phyloP scores from a whole-genome alignment of 371 early-diverging fungal genomes.

The Nosema muscidifuracis region DNA sequence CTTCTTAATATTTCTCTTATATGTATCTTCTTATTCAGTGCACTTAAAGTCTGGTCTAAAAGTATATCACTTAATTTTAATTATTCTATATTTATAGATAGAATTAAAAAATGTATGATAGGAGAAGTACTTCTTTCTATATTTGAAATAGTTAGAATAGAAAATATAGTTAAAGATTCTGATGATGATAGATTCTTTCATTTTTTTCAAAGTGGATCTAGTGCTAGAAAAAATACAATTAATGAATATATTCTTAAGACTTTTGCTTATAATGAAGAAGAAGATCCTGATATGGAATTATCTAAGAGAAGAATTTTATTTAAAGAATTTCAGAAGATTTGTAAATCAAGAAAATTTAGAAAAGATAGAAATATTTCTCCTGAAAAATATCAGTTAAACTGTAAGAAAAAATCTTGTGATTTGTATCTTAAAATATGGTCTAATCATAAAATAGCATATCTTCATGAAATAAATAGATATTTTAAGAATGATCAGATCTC shows the following conservation, averaged over 20 bases:
- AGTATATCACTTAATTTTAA: slow-evolving; percentile 57
- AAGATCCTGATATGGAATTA: slow-evolving; percentile 15
- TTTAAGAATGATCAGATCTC: neutral
- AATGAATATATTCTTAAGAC: slow-evolving; percentile 14
- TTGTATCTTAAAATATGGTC: neutral
- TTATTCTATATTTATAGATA: slow-evolving; percentile 56
- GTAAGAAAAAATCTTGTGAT: slow-evolving; percentile 23
- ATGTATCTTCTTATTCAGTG: slow-evolving; percentile 23
- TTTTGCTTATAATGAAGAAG: neutral
- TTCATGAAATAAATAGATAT: neutral
- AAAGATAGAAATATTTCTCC: neutral
- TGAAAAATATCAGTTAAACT: neutral
- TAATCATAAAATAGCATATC: neutral
- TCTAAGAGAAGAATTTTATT: slow-evolving; percentile 55
- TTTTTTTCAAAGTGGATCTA: neutral
- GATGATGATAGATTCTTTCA: slow-evolving; percentile 33
- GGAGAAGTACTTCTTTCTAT: slow-evolving; percentile 55
- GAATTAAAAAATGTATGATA: slow-evolving; percentile 52
- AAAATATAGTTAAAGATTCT: slow-evolving; percentile 1
- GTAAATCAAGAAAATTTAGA: too few species aligned
- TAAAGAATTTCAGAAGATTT: slow-evolving; percentile 58
- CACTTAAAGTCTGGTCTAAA: slow-evolving; percentile 33
- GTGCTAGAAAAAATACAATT: slow-evolving; percentile 13
- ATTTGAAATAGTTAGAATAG: slow-evolving; percentile 29
- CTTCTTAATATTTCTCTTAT: slow-evolving; percentile 10